phyloP scores from a whole-genome alignment of 106 monocot genomes.

The Dendrobium nobile region DNA sequence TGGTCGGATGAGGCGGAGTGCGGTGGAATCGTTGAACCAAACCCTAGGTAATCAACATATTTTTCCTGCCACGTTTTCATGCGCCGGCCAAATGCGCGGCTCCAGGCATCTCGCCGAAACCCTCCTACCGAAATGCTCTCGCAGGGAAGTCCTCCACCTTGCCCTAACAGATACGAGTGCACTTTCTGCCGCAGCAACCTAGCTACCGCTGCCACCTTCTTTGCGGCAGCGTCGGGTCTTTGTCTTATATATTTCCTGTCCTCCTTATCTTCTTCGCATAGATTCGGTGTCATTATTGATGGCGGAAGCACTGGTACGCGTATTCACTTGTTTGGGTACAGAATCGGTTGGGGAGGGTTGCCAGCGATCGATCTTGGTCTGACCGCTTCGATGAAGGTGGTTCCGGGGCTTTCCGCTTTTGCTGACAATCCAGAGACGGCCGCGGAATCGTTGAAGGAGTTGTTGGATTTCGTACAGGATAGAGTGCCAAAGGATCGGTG shows the following conservation, averaged over 20 bases:
- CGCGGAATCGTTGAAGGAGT: conserved; percentile 50
- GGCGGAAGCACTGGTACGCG: conserved; percentile 90
- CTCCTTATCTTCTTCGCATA: background rate
- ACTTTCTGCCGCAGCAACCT: background rate
- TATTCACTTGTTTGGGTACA: conserved; percentile 59
- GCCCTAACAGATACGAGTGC: background rate
- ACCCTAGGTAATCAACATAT: background rate
- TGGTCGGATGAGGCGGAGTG: background rate
- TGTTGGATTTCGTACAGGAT: conserved; percentile 65
- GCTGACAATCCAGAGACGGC: conserved; percentile 39
- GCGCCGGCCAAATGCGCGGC: conserved; percentile 8
- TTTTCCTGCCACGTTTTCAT: conserved; percentile 3
- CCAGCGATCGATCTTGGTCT: conserved; percentile 40
- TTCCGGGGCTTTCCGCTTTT: conserved; percentile 78
- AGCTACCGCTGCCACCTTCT: background rate
- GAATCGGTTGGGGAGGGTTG: conserved; percentile 13
- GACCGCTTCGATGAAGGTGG: conserved; percentile 56
- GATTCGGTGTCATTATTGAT: conserved; percentile 54
- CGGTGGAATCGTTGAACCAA: background rate
- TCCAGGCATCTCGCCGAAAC: conserved; percentile 9
- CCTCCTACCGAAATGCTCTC: background rate
- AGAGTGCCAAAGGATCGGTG: conserved; percentile 31
- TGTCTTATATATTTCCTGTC: background rate
- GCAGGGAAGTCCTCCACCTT: background rate
- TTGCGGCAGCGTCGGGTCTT: conserved; percentile 1